Base-by-base conservation (phyloP, 352 stramenopile species). In the Globisporangium lucens region DNA sequence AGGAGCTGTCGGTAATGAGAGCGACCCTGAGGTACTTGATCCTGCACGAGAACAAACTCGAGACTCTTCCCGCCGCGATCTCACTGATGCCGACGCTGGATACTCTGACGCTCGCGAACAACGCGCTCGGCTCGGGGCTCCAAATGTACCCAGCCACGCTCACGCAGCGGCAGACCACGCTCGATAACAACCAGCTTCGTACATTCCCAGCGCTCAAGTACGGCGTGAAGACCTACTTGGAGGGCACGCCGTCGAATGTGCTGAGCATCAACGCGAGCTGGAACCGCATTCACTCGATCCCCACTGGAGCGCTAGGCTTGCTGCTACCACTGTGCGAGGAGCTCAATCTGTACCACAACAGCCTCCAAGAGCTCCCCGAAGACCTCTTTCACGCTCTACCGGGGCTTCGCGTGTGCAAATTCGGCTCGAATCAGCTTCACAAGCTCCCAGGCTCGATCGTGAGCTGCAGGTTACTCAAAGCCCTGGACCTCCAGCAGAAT, bases 401-500 rank as follows among this genome's bases (percentile, higher is more conserved):
- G 17, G 53, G 17, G 0, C 67, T 91, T 15, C 67, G 72, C 2
- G 43, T 79, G 9, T 82, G 80, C 61, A 60, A 74, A 20, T 53
- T 91, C 4, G 74, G 85, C 17, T 68, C 70, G 20, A 89, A 91
- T 52, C 65, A 71, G 13, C 65, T 89, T 2, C 43, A 29, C n/a
- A 27, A 9, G 0, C 66, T 91, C 3, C 81, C 83, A 0, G 61
- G 63, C 2, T 71, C 73, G 5, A 76, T 91, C 15, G 12, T 61
- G 4, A 24, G 38, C 12, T 89, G 83, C 27, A 60, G 56, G 33
- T 41, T 20, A 4, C 67, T 91, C 8, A 59, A 76, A n/a, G 47
- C 71, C 27, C 72, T 91, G 0, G 70, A 89, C n/a, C 29, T 89
- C 1, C 70, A 88, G 17, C 68, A 82, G 51, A 91, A 91, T 49